Base-by-base conservation (phyloP, 257 asterid genomes). In the Jacaranda mimosifolia region DNA sequence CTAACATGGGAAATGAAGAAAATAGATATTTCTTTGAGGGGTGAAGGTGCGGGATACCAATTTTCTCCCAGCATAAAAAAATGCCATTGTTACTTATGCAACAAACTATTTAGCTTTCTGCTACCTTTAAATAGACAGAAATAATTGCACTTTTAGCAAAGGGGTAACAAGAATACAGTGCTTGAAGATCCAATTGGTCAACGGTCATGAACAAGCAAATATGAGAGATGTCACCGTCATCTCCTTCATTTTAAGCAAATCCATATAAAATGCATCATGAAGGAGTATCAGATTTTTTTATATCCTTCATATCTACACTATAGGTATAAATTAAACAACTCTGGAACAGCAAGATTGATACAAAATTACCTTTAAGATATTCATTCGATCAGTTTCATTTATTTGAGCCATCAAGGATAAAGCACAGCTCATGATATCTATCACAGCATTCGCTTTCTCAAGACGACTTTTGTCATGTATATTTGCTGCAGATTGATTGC, bases 391-490 rank as follows among this genome's bases (percentile, higher is more conserved):
- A 12, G 99, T 96, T 87, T 96, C 98, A 78, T 92, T 91, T 75
- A 86, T 90, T 85, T 89, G 98, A 77, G 97, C 97, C 95, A 96
- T 90, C 88, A 96, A 87, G 75, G 97, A 96, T 83, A 96, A 88
- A 59, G 97, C 97, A 76, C 89, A 82, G 85, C 94, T 96, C 99
- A 93, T 93, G 80, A 93, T 89, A 78, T 92, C 97, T 83, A 96
- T 86, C 69, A 96, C 97, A 19, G 91, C 97, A 83, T 90, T 96
- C 36, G 99, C 99, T 81, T 93, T 96, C 84, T 96, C 96, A 19
- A 93, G 97, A 69, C 96, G 96, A 77, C 89, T 89, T 82, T 83
- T 82, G 72, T 85, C 88, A 46, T 82, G 87, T 73, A 66, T 63
- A 58, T 78, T 84, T 60, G 83, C 87, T 60, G 83, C 73, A 78